Evolutionary conservation across 2,329 filamentous ascomycete genomes (phyloP).

Genomic region (Dactylellina cionopaga): DNA sequence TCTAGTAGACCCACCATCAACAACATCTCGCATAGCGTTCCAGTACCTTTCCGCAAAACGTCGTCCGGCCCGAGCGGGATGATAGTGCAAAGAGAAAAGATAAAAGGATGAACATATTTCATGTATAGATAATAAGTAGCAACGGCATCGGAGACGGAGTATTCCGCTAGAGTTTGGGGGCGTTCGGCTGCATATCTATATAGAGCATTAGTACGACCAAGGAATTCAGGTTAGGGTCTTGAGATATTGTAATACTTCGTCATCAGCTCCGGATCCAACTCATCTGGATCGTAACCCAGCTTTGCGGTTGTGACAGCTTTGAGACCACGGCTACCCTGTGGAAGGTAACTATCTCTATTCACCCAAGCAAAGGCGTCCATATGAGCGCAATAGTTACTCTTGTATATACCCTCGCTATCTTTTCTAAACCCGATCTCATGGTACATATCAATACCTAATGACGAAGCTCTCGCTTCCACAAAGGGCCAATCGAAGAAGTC

Average conservation of each 20-base stretch:
- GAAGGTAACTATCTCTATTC: conserved; percentile 96
- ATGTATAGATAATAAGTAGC: conserved; percentile 99
- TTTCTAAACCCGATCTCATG: conserved; percentile 96
- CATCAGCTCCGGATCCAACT: conserved; percentile 97
- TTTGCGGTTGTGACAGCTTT: conserved; percentile 98
- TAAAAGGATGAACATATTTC: conserved; percentile 99
- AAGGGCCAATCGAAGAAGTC: conserved; percentile 99
- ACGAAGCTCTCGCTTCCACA: conserved; percentile 89
- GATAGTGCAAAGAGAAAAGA: conserved; percentile 98
- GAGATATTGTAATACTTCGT: conserved; percentile 67
- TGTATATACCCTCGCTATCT: conserved; percentile 94
- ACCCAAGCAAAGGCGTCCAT: conserved; percentile 99
- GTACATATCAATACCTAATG: conserved; percentile 98
- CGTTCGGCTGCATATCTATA: conserved; percentile 78
- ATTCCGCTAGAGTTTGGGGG: conserved; percentile 93
- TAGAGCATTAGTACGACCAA: background rate
- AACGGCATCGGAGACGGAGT: conserved; percentile 98
- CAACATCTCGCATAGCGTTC: conserved; percentile 98
- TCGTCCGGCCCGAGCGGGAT: conserved; percentile 92
- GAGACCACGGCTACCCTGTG: conserved; percentile 93
- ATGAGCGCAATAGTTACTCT: conserved; percentile 93
- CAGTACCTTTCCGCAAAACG: conserved; percentile 91
- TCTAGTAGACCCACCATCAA: conserved; percentile 73
- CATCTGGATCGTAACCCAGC: conserved; percentile 96
- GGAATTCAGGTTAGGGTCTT: background rate